Percentiles rank a stretch among this genome's conserved stretches.
Evolutionary conservation across 164 flowering plant genomes (phyloP).

Genomic region (Echeveria elegans): DNA sequence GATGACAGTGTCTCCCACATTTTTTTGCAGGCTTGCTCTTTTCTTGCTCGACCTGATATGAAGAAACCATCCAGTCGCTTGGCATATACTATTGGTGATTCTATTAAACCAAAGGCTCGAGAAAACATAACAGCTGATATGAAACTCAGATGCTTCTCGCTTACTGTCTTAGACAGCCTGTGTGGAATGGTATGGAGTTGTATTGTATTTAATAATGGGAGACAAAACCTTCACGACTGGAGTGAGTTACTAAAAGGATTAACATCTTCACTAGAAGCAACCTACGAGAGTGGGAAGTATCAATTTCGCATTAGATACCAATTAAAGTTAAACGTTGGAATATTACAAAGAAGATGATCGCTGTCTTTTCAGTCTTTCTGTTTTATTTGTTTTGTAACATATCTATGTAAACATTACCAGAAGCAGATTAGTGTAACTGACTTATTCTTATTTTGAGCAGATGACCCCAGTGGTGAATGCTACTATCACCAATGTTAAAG

Average conservation of each 20-base stretch:
- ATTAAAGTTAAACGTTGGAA: background rate
- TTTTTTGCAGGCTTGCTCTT: slow-evolving; percentile 75
- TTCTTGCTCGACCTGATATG: slow-evolving; percentile 84
- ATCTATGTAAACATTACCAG: background rate
- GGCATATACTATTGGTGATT: slow-evolving; percentile 75
- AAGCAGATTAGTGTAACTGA: background rate
- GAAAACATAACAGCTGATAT: slow-evolving; percentile 83
- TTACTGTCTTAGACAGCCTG: slow-evolving; percentile 77
- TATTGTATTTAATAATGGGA: background rate
- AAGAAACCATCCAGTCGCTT: slow-evolving; percentile 77
- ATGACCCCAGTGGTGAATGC: slow-evolving; percentile 89
- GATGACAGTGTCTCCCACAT: background rate
- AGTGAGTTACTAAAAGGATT: background rate
- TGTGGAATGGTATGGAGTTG: slow-evolving; percentile 73
- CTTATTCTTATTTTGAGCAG: slow-evolving; percentile 30
- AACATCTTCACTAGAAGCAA: background rate
- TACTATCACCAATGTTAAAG: slow-evolving; percentile 78
- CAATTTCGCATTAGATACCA: background rate
- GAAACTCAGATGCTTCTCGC: slow-evolving; percentile 72
- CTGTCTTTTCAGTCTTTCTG: background rate
- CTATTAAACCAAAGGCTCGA: slow-evolving; percentile 69
- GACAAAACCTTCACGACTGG: background rate
- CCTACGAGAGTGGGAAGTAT: background rate
- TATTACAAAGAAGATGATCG: background rate
- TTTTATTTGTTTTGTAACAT: background rate